phyloP scores from a whole-genome alignment of 2,329 filamentous ascomycete species.

The Sphaerostilbella broomeana region DNA sequence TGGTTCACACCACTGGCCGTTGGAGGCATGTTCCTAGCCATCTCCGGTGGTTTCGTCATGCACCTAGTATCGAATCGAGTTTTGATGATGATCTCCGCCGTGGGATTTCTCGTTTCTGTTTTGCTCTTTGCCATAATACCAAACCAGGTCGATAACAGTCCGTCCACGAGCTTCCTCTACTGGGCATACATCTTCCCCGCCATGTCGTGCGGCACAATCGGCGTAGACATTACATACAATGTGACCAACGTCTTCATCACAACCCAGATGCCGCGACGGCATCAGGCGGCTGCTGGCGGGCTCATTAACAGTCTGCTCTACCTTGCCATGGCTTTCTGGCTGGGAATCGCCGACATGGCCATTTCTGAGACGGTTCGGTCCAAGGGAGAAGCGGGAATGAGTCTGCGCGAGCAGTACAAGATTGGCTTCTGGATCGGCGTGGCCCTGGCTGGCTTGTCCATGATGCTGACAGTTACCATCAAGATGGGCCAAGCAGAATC shows the following conservation, averaged over 20 bases:
- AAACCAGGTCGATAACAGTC: constrained; percentile 35
- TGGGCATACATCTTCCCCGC: constrained; percentile 70
- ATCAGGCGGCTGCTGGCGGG: constrained; percentile 66
- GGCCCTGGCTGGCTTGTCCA: constrained; percentile 44
- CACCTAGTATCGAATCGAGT: constrained; percentile 58
- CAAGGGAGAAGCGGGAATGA: constrained; percentile 25
- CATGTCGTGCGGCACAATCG: constrained; percentile 63
- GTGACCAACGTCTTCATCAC: constrained; percentile 73
- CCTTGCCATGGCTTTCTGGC: constrained; percentile 49
- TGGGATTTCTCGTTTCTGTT: constrained; percentile 51
- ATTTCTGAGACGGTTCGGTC: constrained; percentile 40
- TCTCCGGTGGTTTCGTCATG: constrained; percentile 58
- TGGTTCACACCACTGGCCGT: constrained; percentile 64
- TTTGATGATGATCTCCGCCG: constrained; percentile 54
- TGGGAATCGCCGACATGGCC: constrained; percentile 57
- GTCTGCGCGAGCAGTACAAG: constrained; percentile 49
- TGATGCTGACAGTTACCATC: constrained; percentile 51
- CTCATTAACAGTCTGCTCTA: constrained; percentile 66
- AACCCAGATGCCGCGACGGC: constrained; percentile 57
- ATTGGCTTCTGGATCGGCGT: constrained; percentile 62
- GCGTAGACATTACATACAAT: constrained; percentile 70
- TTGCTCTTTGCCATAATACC: constrained; percentile 62
- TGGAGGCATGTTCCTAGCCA: constrained; percentile 60
- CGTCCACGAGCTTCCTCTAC: constrained; percentile 37
- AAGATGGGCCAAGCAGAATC: constrained; percentile 48